Evolutionary conservation across 1,284 basidiomycete species (phyloP), one percentile per base, ranked within the genome.

Genomic region (Ustilago vetiveriae): DNA sequence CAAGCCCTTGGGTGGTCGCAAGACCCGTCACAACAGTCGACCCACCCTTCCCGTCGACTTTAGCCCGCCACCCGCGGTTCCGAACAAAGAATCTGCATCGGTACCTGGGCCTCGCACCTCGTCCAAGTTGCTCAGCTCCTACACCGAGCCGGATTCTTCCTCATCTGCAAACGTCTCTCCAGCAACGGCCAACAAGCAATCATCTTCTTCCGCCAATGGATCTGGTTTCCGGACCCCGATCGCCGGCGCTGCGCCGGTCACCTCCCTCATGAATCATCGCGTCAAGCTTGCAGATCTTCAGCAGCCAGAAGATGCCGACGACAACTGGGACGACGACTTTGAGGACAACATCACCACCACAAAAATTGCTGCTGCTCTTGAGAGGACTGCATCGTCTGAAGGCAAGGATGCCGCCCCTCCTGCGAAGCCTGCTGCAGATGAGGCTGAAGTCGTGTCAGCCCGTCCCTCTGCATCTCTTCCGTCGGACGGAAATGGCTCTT

Each of bases 271-370:
- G 59, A 54, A 74, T n/a, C 63, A 71, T 17, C 63, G 67, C 38
- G 48, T 50, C 48, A 70, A 74, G 63, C 36, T 76, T 70, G 60
- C 84, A 80, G 73, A 83, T 75, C 39, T 81, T 91, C 81, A 90
- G 90, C 64, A 72, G 26, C 71, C 72, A 42, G 77, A 78, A 36
- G 59, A 66, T 68, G 89, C 92, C 76, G 92, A 88, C 10, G 92
- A 95, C 81, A 94, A 94, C 66, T 98, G 95, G 94, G 95, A 98
- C 79, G 91, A 93, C 72, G 95, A 98, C 81, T 98, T 98, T 77
- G 93, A 94, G 76, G 92, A 92, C 63, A 93, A 90, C 3, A 93
- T 94, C 24, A 92, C 92, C 1, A 87, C 91, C 51, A 88, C 89
- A 9, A 94, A 93, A 81, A 81, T 92, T 38, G 91, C 91, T 36